phyloP scores from a whole-genome alignment of 2,329 filamentous ascomycete genomes.

The Trichoderma semiorbis region DNA sequence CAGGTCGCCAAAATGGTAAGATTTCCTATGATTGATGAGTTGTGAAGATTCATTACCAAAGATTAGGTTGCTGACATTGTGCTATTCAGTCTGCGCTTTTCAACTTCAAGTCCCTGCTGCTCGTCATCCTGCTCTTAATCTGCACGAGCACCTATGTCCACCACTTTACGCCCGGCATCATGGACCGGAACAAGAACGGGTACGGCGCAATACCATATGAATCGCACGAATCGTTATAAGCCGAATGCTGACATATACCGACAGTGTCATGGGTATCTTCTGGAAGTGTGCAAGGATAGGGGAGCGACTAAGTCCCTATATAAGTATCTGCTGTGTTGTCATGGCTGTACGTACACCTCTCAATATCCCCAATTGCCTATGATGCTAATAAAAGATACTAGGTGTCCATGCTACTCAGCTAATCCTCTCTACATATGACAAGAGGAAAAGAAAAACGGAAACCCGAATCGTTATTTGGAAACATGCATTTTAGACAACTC shows the following conservation, averaged over 20 bases:
- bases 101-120: slow-evolving; percentile 95
- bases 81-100: slow-evolving; percentile 79
- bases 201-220: slow-evolving; percentile 39
- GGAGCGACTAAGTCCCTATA: slow-evolving; percentile 89
- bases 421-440: slow-evolving; percentile 21
- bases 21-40: background rate
- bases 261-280: slow-evolving; percentile 78
- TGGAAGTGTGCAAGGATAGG: slow-evolving; percentile 96
- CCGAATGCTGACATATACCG: background rate
- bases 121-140: slow-evolving; percentile 91
- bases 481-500: background rate
- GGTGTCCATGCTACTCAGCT: slow-evolving; percentile 38
- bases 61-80: background rate
- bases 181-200: slow-evolving; percentile 93
- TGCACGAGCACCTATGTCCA: slow-evolving; percentile 95
- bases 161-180: slow-evolving; percentile 80
- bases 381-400: slow-evolving; percentile 19
- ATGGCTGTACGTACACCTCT: slow-evolving; percentile 70
- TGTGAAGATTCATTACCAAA: background rate
- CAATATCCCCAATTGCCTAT: background rate
- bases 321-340: slow-evolving; percentile 85
- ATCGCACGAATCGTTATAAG: background rate
- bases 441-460: background rate
- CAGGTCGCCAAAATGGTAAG: slow-evolving; percentile 28
- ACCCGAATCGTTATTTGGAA: background rate